Conservation (phyloP, 352 stramenopile species). For the Halophytophthora batemanensis region DNA sequence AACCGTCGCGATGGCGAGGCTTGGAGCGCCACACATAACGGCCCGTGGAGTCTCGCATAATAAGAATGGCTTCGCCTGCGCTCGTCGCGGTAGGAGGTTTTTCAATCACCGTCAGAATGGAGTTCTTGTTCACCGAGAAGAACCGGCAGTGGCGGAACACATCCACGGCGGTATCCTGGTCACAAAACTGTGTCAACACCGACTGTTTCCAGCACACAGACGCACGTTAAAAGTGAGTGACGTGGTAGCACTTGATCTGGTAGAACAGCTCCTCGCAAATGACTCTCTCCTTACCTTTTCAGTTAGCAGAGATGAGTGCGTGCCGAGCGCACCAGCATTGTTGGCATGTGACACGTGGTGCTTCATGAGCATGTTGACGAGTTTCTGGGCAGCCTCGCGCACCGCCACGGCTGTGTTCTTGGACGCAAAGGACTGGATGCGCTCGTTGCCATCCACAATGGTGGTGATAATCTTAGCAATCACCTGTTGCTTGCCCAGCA, state of each 20-base stretch:
- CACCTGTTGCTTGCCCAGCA: conserved; percentile 73
- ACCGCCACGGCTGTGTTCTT: conserved; percentile 50
- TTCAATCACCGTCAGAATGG: conserved; percentile 79
- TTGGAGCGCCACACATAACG: conserved; percentile 80
- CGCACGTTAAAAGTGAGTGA: neutral
- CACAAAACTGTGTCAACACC: conserved; percentile 55
- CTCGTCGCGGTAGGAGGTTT: conserved; percentile 46
- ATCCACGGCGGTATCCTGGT: conserved; percentile 35
- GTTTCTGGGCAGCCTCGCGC: conserved; percentile 70
- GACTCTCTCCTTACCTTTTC: conserved; percentile 44
- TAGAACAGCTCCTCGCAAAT: neutral
- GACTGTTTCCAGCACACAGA: conserved; percentile 24
- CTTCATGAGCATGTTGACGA: conserved; percentile 87
- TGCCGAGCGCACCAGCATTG: conserved; percentile 31
- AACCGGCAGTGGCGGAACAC: conserved; percentile 65
- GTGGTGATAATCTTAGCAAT: conserved; percentile 80
- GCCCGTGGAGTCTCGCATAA: conserved; percentile 75
- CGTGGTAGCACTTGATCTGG: neutral
- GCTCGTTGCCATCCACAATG: conserved; percentile 75
- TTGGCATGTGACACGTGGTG: conserved; percentile 72
- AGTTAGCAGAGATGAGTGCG: conserved; percentile 46
- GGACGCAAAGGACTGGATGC: conserved; percentile 58
- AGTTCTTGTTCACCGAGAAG: conserved; percentile 80
- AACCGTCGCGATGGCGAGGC: conserved; percentile 55
- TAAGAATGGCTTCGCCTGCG: conserved; percentile 60